Percentiles rank a stretch among this genome's conserved stretches.
phyloP scores from a whole-genome alignment of 164 flowering plant genomes.

The Santalum album region DNA sequence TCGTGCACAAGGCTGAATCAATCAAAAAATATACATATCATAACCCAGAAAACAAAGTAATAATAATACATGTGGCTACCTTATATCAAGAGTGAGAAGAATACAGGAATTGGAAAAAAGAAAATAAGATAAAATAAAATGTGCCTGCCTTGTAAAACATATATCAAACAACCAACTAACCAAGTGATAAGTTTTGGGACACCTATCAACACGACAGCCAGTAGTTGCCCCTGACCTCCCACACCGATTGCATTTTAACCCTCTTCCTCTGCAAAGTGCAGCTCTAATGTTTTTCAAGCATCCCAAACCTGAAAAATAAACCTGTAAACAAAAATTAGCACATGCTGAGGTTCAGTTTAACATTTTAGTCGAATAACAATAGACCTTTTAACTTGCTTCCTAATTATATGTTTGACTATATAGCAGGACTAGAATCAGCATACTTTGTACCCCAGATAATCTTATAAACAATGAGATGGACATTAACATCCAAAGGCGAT shows the following conservation, averaged over 20 bases:
- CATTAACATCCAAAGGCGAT: too few relatives aligned
- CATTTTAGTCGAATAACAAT: not conserved
- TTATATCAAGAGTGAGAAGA: not conserved
- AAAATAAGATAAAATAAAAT: not conserved
- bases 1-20: conserved; percentile 90
- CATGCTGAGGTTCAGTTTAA: conserved; percentile 1
- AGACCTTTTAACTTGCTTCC: conserved; percentile 16
- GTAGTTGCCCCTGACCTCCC: conserved; percentile 96
- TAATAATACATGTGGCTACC: too few relatives aligned
- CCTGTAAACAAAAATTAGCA: conserved; percentile 40
- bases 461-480: too few relatives aligned
- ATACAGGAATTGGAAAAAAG: not conserved
- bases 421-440: not conserved
- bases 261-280: conserved; percentile 90
- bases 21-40: conserved; percentile 2
- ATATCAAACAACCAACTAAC: conserved; percentile 30
- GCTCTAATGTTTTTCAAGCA: conserved; percentile 87
- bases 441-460: too few relatives aligned
- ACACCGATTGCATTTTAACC: conserved; percentile 89
- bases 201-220: conserved; percentile 97
- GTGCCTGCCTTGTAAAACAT: conserved; percentile 2
- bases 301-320: conserved; percentile 94
- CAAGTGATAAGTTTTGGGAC: conserved; percentile 96
- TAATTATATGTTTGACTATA: conserved; percentile 10
- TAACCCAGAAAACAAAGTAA: not conserved